Percentiles rank a stretch among this genome's conserved stretches.
These are phyloP conservation scores for Pythium myriotylum DNA, from an alignment of 352 stramenopile genomes.

Conservation along the genomic window DNA sequence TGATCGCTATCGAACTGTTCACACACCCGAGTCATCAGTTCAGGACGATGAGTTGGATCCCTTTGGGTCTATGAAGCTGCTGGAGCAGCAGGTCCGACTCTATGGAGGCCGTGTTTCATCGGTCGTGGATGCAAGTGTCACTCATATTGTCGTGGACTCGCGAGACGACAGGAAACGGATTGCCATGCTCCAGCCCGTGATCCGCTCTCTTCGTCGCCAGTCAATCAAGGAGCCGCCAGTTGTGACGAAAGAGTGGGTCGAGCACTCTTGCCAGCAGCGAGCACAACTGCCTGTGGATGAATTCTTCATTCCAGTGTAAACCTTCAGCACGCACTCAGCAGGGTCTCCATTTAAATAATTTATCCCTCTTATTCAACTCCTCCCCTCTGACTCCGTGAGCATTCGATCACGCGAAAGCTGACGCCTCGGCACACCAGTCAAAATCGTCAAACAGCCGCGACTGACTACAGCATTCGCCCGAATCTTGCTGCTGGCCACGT, in stretches of 20 bases:
- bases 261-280: slow-evolving; percentile 45
- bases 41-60: slow-evolving; percentile 23
- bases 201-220: slow-evolving; percentile 52
- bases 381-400: too few relatives aligned
- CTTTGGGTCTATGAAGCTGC: slow-evolving; percentile 47
- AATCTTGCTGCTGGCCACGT: slow-evolving; percentile 29
- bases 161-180: slow-evolving; percentile 31
- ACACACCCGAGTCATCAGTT: background rate
- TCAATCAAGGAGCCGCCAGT: slow-evolving; percentile 49
- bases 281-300: slow-evolving; percentile 55
- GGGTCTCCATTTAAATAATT: slow-evolving; percentile 24
- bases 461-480: slow-evolving; percentile 14
- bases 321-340: background rate
- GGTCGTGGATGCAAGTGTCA: slow-evolving; percentile 51
- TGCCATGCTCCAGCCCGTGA: slow-evolving; percentile 41
- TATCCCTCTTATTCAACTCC: slow-evolving; percentile 1
- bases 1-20: slow-evolving; percentile 37
- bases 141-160: slow-evolving; percentile 58
- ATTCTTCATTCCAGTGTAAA: slow-evolving; percentile 60
- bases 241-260: slow-evolving; percentile 66
- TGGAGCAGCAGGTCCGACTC: slow-evolving; percentile 62
- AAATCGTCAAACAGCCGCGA: slow-evolving; percentile 67
- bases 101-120: slow-evolving; percentile 48
- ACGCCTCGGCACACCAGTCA: slow-evolving; percentile 68
- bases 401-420: slow-evolving; percentile 35